Evolutionary conservation across 2,329 filamentous ascomycete species (phyloP).

Genomic region (Plenodomus biglobosus): DNA sequence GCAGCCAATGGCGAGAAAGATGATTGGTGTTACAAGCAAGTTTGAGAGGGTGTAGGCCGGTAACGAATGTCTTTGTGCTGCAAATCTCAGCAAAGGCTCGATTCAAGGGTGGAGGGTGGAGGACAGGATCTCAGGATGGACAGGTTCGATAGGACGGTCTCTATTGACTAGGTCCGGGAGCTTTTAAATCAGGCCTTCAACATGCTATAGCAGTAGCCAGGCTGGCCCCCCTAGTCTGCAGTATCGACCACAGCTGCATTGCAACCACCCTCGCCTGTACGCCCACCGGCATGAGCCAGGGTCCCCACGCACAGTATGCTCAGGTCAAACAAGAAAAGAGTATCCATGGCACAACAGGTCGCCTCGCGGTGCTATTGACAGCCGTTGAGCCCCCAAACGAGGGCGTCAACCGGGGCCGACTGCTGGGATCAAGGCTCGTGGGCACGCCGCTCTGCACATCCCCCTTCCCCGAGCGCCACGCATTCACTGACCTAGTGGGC

Average conservation of each 20-base stretch:
- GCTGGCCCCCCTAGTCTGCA: background rate
- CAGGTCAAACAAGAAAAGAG: constrained; percentile 5
- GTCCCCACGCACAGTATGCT: constrained; percentile 1
- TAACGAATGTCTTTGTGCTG: background rate
- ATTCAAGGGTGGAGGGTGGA: constrained; percentile 8
- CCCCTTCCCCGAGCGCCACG: constrained; percentile 11
- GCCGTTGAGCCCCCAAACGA: constrained; percentile 8
- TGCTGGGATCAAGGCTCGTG: constrained; percentile 5
- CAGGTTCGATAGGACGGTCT: constrained; percentile 14
- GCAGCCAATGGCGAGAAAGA: too few species aligned
- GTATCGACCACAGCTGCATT: background rate
- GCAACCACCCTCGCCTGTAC: background rate
- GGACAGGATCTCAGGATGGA: constrained; percentile 6
- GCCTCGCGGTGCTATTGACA: constrained; percentile 1
- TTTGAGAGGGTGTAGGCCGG: constrained; percentile 1
- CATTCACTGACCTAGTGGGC: constrained; percentile 1
- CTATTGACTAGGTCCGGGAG: constrained; percentile 18
- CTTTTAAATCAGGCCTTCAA: constrained; percentile 15
- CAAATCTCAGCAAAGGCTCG: constrained; percentile 2
- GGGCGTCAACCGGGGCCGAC: background rate
- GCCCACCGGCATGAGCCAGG: background rate
- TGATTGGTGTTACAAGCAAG: background rate
- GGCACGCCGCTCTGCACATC: constrained; percentile 1
- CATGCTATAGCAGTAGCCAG: constrained; percentile 2
- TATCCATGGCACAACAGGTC: constrained; percentile 3